Evolutionary conservation across 192 early-diverging fungal genomes (phyloP), one percentile per base, ranked within the genome.

Genomic region (Umbelopsis sp.): DNA sequence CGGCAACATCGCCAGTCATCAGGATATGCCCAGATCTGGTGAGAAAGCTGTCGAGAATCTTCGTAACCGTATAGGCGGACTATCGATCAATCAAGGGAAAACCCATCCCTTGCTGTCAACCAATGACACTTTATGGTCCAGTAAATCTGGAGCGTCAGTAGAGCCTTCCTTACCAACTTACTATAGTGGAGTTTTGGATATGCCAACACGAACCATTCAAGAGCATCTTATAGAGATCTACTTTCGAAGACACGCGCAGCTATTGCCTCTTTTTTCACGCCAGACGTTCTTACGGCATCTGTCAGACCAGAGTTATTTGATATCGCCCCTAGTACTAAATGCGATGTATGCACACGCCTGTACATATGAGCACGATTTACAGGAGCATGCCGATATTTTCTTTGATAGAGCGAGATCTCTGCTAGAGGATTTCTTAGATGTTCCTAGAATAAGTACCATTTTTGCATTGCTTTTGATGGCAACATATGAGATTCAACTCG

Each of bases 331-430:
- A 4, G 49, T 76, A 37, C 71, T 80, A 35, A 75, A 80, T 22
- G 70, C 53, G 13, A 80, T 80, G 46, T 80, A 75, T 51, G 78
- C 78, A 1, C 78, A 80, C 67, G 78, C 74, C 23, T 53, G 74
- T 12, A 75, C 65, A 46, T 49, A 52, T 55, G 67, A 67, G 10
- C 47, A 61, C 21, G 64, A 49, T 12, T 47, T 51, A 33, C 76
- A 78, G 58, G 25, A 52, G 8, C 55, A 66, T 46, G 58, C 71
- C 20, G 74, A 80, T 67, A 25, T 76, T 3, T 80, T 75, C 67
- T 80, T 76, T 67, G 48, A 80, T 6, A 66, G 78, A 16, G 74
- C 78, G 20, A 68, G 69, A 37, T 65, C 52, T 16, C 49, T 80
- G 16, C 35, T 80, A 18, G 78, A 76, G 25, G 78, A 76, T 68